These are phyloP conservation scores for Zalerion maritima DNA, from an alignment of 495 filamentous ascomycete species.

Conservation along the genomic window DNA sequence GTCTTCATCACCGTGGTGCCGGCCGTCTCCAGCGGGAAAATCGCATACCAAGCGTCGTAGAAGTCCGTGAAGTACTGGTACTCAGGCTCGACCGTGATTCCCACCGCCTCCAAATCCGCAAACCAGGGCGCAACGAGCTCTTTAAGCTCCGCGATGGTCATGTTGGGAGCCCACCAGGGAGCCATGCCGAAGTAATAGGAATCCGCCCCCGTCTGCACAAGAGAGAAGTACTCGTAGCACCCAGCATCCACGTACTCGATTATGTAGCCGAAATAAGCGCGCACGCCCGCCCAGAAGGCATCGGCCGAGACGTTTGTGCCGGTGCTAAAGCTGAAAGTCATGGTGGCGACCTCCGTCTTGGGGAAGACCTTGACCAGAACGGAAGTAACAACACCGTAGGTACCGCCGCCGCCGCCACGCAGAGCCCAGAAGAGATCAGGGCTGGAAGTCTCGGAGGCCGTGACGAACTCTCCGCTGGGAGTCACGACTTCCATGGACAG, in stretches of 20 bases:
- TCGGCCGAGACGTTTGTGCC: constrained; percentile 21
- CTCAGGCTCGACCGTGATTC: constrained; percentile 25
- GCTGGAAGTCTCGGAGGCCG: constrained; percentile 26
- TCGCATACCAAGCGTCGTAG: constrained; percentile 30
- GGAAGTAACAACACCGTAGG: constrained; percentile 39
- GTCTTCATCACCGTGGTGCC: constrained; percentile 21
- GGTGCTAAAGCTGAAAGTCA: constrained; percentile 23
- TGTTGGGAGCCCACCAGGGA: constrained; percentile 36
- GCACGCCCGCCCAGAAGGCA: constrained; percentile 35
- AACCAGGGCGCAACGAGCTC: constrained; percentile 32
- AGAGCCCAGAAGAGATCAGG: constrained; percentile 39
- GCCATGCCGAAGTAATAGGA: constrained; percentile 24
- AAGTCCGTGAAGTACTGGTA: constrained; percentile 35
- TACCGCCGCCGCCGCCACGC: constrained; percentile 35
- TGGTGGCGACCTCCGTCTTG: constrained; percentile 24
- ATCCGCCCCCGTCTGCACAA: constrained; percentile 4
- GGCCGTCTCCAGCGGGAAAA: constrained; percentile 33
- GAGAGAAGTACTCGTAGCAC: constrained; percentile 35
- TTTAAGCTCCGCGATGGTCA: constrained; percentile 30
- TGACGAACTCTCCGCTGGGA: constrained; percentile 26
- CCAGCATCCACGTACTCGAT: constrained; percentile 25
- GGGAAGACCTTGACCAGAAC: constrained; percentile 31
- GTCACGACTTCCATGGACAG: constrained; percentile 30
- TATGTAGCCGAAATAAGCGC: constrained; percentile 28
- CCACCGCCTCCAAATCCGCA: constrained; percentile 17